phyloP scores from a whole-genome alignment of 116 monocot genomes.

The Zostera marina region DNA sequence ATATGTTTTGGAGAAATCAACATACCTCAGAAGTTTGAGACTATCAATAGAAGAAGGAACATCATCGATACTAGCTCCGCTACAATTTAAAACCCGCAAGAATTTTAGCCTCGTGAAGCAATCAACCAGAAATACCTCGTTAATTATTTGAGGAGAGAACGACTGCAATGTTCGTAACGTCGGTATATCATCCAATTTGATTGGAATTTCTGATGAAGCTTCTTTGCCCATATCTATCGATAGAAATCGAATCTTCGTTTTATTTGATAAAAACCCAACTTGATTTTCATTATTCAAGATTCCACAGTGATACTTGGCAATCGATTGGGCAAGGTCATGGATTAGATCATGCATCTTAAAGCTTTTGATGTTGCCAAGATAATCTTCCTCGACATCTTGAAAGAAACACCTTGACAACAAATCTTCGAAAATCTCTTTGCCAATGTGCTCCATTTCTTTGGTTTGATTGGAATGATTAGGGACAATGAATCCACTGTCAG shows the following conservation, averaged over 20 bases:
- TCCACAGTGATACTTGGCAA: constrained; percentile 1
- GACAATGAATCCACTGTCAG: constrained; percentile 5
- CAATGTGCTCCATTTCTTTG: constrained; percentile 1
- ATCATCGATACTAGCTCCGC: not conserved
- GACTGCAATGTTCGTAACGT: not conserved
- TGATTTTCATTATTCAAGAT: not conserved
- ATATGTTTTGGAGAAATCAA: not conserved
- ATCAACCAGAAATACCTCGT: not conserved
- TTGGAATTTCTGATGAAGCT: not conserved
- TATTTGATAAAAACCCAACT: not conserved
- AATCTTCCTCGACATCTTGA: not conserved
- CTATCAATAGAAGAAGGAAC: not conserved
- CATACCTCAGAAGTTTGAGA: constrained; percentile 7
- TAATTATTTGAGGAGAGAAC: not conserved
- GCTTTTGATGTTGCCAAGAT: not conserved
- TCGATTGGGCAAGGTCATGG: constrained; percentile 5
- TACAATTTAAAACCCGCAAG: constrained; percentile 3
- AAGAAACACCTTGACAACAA: constrained; percentile 7
- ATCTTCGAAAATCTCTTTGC: constrained; percentile 5
- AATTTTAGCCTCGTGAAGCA: not conserved
- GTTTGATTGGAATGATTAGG: not conserved
- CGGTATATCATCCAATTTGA: not conserved
- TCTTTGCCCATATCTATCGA: not conserved
- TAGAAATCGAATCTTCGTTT: not conserved
- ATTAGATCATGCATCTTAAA: constrained; percentile 15